Percentiles rank a stretch among this genome's conserved stretches.
Conservation (phyloP, 345 rosid species). For the Sonneratia alba region DNA sequence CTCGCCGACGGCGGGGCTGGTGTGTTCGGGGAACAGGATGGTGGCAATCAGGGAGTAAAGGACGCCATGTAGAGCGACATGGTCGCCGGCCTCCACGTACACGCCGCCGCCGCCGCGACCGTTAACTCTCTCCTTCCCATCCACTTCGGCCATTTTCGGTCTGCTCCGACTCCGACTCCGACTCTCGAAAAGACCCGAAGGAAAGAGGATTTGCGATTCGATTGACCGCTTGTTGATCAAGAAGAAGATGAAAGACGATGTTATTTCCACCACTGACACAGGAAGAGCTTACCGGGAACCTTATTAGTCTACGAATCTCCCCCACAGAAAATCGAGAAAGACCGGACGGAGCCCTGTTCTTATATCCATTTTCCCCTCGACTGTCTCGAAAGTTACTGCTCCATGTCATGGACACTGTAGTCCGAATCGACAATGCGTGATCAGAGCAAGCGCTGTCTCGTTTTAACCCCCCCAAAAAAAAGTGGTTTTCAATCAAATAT, state of each 20-base stretch:
- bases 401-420: no score
- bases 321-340: no score
- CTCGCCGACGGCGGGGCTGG: conserved; percentile 20
- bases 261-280: no score
- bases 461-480: no score
- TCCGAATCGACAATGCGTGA: no score
- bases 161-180: not conserved
- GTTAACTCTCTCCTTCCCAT: conserved; percentile 2
- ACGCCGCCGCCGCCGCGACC: not conserved
- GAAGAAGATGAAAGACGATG: not conserved
- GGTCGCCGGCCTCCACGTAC: conserved; percentile 1
- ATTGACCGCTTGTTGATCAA: not conserved
- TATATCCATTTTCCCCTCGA: no score
- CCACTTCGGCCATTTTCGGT: conserved; percentile 1
- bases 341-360: no score
- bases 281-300: no score
- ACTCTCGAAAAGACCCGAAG: not conserved
- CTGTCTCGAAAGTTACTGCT: no score
- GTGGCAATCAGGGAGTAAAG: conserved; percentile 33
- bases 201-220: not conserved
- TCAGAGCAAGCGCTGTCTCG: no score
- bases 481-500: no score
- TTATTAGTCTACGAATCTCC: no score
- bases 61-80: conserved; percentile 31
- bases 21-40: conserved; percentile 39